Base-by-base conservation (phyloP, 768 basidiomycete genomes). In the Lactifluus subvellereus region DNA sequence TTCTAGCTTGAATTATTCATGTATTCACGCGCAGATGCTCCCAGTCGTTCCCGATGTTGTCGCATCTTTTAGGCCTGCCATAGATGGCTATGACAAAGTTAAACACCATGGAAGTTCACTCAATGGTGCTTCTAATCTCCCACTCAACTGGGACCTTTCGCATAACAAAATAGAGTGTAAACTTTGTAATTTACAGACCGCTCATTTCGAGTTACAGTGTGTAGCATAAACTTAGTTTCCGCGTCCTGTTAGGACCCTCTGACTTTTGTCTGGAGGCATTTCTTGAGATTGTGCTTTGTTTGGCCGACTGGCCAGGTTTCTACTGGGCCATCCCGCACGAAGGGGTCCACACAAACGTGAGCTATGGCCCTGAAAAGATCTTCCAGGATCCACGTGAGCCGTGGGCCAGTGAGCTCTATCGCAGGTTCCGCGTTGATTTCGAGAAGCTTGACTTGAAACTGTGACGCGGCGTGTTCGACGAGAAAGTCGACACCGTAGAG, bases 361-460 rank as follows among this genome's bases (percentile, higher is more conserved):
- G 84, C 84, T 18, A 91, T 88, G 1, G 84, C 80, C 38, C 76
- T 75, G 76, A 97, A 96, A 57, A 97, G 76, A 66, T 90, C 88
- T 68, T 88, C 83, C 57, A 97, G 75, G 50, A 94, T 84, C 82
- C 89, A 89, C 18, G 84, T 82, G 40, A 98, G 75, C 33, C 93
- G 81, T 40, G 86, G 81, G 1, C 95, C 97, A 0, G 95, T 95
- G 59, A 96, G 82, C 69, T 94, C 91, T 62, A 98, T 96, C 49
- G 97, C 97, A 1, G 97, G 96, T 66, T 95, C 94, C 6, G 96
- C 86, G 71, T 99, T 99, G 69, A 96, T 80, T 74, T 98, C 97
- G 35, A 98, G 79, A 2, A 98, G 77, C 59, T 87, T 85, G 16
- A 92, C 85, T 64, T 83, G 79, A 59, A 66, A 68, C 1, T 61